Conservation (phyloP, 108 stramenopile species). For the Schizochytrium sp. region DNA sequence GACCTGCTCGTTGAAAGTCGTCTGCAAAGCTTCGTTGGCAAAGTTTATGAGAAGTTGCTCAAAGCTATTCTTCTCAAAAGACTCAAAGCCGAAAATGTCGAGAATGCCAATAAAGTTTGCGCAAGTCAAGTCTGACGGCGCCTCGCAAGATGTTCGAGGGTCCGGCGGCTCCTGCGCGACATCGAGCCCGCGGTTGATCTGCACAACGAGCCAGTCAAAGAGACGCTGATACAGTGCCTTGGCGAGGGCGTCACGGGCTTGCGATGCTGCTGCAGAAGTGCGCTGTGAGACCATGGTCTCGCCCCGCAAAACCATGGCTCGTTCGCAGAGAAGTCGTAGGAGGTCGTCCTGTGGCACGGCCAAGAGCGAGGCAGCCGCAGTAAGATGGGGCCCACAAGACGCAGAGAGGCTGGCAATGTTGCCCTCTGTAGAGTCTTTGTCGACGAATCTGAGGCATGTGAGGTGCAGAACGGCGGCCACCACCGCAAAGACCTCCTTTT, state of each 20-base stretch:
- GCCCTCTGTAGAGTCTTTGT: neutral
- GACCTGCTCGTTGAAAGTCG: constrained; percentile 46
- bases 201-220: constrained; percentile 31
- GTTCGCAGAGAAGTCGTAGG: constrained; percentile 63
- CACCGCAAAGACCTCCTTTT: constrained; percentile 56
- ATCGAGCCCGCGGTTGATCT: constrained; percentile 32
- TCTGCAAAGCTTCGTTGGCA: constrained; percentile 57
- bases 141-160: too few species aligned
- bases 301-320: constrained; percentile 42
- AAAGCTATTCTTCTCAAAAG: constrained; percentile 43
- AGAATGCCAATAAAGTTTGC: constrained; percentile 33
- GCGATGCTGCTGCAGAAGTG: neutral
- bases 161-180: too few species aligned
- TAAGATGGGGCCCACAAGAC: constrained; percentile 9
- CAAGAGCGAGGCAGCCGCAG: constrained; percentile 60
- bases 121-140: neutral
- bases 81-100: constrained; percentile 62
- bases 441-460: constrained; percentile 71
- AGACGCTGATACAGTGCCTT: constrained; percentile 31
- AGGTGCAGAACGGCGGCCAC: constrained; percentile 80
- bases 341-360: constrained; percentile 70
- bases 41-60: constrained; percentile 51
- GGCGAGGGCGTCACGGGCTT: constrained; percentile 31
- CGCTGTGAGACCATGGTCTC: constrained; percentile 10
- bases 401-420: neutral